phyloP scores from a whole-genome alignment of 495 filamentous ascomycete species.

The Cercophora scortea region DNA sequence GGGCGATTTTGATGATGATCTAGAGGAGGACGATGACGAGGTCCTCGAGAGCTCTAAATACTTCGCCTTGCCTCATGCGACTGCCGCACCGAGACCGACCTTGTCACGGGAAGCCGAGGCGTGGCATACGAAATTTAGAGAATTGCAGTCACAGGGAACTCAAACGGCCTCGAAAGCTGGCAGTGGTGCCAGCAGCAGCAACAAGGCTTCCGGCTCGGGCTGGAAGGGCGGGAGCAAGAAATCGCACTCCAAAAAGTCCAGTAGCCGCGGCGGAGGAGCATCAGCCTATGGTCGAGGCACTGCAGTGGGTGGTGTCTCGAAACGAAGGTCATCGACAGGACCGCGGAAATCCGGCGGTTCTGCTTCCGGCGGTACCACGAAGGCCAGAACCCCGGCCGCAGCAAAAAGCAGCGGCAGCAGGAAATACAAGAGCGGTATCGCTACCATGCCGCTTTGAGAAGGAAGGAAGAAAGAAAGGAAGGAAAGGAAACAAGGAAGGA shows the following conservation, averaged over 20 bases:
- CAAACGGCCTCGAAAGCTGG: background rate
- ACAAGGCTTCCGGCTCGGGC: conserved; percentile 1
- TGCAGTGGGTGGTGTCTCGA: conserved; percentile 21
- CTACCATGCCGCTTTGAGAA: conserved; percentile 32
- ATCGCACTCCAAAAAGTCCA: background rate
- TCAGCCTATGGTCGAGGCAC: conserved; percentile 3
- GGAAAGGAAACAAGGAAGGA: no score
- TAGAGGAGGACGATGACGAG: conserved; percentile 5
- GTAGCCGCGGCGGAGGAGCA: conserved; percentile 19
- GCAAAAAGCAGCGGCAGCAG: no score
- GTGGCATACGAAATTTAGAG: background rate
- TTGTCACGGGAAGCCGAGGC: background rate
- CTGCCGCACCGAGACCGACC: background rate
- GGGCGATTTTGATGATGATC: conserved; percentile 16
- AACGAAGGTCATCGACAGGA: conserved; percentile 13
- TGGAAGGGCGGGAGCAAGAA: conserved; percentile 8
- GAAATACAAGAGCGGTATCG: conserved; percentile 16
- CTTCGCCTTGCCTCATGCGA: background rate
- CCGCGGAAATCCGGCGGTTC: background rate
- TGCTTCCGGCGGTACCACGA: background rate
- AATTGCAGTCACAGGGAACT: background rate
- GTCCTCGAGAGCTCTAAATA: conserved; percentile 9
- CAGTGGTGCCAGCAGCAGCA: background rate
- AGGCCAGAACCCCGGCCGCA: background rate
- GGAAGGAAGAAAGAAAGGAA: no score